These are phyloP conservation scores for Cercospora zeae-maydis DNA, from an alignment of 2,329 filamentous ascomycete genomes.

Conservation along the genomic window DNA sequence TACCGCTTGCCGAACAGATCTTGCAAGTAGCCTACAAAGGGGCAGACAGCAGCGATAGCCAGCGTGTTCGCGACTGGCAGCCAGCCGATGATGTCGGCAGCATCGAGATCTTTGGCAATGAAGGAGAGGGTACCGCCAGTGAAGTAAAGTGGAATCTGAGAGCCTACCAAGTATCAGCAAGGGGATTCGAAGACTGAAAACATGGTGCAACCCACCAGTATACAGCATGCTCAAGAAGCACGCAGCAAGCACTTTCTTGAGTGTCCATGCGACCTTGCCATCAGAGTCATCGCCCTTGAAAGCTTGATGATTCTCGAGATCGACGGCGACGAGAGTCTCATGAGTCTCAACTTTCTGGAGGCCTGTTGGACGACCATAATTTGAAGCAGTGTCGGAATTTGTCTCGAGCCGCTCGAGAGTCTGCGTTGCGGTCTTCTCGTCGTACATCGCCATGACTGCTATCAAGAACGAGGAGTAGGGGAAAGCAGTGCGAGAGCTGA, in stretches of 20 bases:
- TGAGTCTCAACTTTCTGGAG: slow-evolving; percentile 20
- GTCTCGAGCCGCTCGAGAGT: slow-evolving; percentile 20
- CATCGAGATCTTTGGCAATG: slow-evolving; percentile 25
- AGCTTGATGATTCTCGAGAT: slow-evolving; percentile 37
- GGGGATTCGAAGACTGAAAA: not conserved
- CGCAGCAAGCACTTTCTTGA: slow-evolving; percentile 36
- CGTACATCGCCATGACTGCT: slow-evolving; percentile 10
- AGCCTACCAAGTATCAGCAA: slow-evolving; percentile 12
- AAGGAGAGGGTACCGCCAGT: slow-evolving; percentile 24
- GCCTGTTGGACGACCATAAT: slow-evolving; percentile 1
- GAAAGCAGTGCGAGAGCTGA: not conserved
- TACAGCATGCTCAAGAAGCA: slow-evolving; percentile 40
- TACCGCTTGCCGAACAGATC: slow-evolving; percentile 58
- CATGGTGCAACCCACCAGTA: slow-evolving; percentile 28
- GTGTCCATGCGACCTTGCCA: slow-evolving; percentile 39
- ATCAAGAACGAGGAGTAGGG: not conserved
- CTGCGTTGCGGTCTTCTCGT: slow-evolving; percentile 15
- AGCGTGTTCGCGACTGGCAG: slow-evolving; percentile 49
- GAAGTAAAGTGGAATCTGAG: slow-evolving; percentile 29
- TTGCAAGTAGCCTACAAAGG: slow-evolving; percentile 63
- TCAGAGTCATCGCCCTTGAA: slow-evolving; percentile 42
- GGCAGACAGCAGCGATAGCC: slow-evolving; percentile 54
- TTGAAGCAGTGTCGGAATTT: slow-evolving; percentile 12
- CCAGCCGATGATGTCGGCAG: slow-evolving; percentile 23
- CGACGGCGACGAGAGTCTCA: slow-evolving; percentile 28